Evolutionary conservation across 129 eudicot genomes (phyloP).

Genomic region (Mikania micrantha): DNA sequence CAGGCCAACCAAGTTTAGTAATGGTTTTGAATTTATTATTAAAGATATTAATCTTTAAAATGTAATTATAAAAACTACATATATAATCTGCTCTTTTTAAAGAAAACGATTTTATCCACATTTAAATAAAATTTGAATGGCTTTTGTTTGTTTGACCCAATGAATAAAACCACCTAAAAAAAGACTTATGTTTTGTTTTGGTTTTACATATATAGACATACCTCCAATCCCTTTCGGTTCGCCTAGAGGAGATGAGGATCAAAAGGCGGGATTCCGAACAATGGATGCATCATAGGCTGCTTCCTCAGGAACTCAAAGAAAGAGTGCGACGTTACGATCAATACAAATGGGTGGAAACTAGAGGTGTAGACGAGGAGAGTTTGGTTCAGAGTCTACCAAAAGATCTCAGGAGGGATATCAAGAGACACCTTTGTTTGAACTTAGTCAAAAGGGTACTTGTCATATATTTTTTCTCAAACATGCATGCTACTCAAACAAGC

Average conservation of each 20-base stretch:
- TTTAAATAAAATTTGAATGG: no score
- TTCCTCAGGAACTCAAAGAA: slow-evolving; percentile 80
- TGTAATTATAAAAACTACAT: not conserved
- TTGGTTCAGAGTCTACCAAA: slow-evolving; percentile 84
- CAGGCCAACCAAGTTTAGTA: not conserved
- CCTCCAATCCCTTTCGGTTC: slow-evolving; percentile 85
- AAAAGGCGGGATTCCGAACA: slow-evolving; percentile 90
- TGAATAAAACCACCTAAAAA: not conserved
- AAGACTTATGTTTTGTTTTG: slow-evolving; percentile 7
- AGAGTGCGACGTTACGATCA: slow-evolving; percentile 87
- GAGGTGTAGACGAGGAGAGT: slow-evolving; percentile 95
- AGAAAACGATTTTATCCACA: not conserved
- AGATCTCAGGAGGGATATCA: slow-evolving; percentile 87
- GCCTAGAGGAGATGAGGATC: slow-evolving; percentile 88
- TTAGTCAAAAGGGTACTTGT: slow-evolving; percentile 66
- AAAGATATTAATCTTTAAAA: not conserved
- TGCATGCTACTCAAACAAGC: no score
- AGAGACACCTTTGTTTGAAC: slow-evolving; percentile 87
- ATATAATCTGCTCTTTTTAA: not conserved
- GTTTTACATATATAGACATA: slow-evolving; percentile 74
- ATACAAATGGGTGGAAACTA: slow-evolving; percentile 90
- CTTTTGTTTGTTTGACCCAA: not conserved
- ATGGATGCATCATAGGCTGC: slow-evolving; percentile 97
- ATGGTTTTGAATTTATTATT: no score
- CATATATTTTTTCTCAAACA: not conserved